Base-by-base conservation (phyloP, 352 stramenopile genomes). In the Phytophthora sansomeana region DNA sequence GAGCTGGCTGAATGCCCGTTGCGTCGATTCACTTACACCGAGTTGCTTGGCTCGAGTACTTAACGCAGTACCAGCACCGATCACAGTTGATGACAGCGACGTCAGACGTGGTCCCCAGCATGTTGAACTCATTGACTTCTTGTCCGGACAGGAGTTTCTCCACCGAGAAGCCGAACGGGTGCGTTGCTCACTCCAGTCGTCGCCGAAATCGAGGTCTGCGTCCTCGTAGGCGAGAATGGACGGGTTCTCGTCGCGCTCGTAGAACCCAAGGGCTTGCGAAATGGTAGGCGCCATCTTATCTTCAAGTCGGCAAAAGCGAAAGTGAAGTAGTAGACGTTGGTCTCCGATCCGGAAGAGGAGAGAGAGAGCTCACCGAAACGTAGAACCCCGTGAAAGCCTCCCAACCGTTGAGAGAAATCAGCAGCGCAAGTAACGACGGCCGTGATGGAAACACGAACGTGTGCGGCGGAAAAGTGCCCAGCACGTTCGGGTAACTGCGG, bases 371-470 rank as follows among this genome's bases (percentile, higher is more conserved):
- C 33, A 17, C 11, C 9, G 32, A 62, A 51, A 28, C 24, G 33
- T 26, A 55, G 17, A 41, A 21, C n/a, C 47, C 28, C 16, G 28
- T 30, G 47, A 41, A 19, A 43, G 29, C 19, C 36, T 43, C 14
- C n/a, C 19, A 43, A 44, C 65, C 11, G 59, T 57, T 73, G 43
- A 19, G 19, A 73, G 30, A 69, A 69, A 69, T 69, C 65, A 69
- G 52, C 65, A 63, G 38, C 58, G 41, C 59, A 56, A 63, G 58
- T 72, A 67, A 72, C 63, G 56, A 21, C 16, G 14, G n/a, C 32
- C 10, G 10, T 46, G 61, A 58, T 53, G 46, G 44, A 53, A 51
- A 42, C 56, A 21, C n/a, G n/a, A n/a, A n/a, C n/a, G n/a, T n/a
- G n/a, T 21, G 46, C 24, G 48, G 21, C 6, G 24, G 11, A 39